These are phyloP conservation scores for Fusarium verrucosum DNA, from an alignment of 2,329 filamentous ascomycete genomes.

Conservation along the genomic window DNA sequence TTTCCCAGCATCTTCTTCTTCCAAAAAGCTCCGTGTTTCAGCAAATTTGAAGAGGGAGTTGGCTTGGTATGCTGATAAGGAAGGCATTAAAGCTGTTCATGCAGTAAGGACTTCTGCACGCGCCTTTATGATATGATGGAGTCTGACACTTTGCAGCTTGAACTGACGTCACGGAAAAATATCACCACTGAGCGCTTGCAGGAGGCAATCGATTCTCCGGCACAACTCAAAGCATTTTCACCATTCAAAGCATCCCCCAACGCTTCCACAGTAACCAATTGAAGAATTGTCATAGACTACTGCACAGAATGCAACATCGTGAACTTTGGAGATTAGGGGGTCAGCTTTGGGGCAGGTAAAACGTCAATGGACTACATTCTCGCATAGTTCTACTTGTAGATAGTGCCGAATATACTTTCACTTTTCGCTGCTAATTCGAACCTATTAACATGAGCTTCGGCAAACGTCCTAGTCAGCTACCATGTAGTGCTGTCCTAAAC, in stretches of 20 bases:
- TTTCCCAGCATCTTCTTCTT: background rate
- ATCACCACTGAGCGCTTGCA: background rate
- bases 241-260: no score
- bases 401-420: background rate
- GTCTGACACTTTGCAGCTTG: background rate
- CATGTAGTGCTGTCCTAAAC: no score
- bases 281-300: slow-evolving; percentile 21
- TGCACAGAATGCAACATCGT: slow-evolving; percentile 10
- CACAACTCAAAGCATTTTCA: fast-evolving
- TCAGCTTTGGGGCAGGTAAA: no score
- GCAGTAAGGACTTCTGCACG: background rate
- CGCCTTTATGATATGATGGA: fast-evolving
- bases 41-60: slow-evolving; percentile 18
- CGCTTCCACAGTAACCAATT: no score
- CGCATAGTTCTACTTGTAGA: no score
- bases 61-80: background rate
- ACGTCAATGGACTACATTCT: no score
- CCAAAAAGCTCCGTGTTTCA: slow-evolving; percentile 1
- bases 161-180: background rate
- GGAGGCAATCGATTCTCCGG: background rate
- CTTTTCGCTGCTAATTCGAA: no score
- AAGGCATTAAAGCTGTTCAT: background rate
- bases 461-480: no score
- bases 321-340: no score
- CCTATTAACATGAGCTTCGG: no score